Evolutionary conservation across 2,329 filamentous ascomycete genomes (phyloP).

Genomic region (Golovinomyces cichoracearum): DNA sequence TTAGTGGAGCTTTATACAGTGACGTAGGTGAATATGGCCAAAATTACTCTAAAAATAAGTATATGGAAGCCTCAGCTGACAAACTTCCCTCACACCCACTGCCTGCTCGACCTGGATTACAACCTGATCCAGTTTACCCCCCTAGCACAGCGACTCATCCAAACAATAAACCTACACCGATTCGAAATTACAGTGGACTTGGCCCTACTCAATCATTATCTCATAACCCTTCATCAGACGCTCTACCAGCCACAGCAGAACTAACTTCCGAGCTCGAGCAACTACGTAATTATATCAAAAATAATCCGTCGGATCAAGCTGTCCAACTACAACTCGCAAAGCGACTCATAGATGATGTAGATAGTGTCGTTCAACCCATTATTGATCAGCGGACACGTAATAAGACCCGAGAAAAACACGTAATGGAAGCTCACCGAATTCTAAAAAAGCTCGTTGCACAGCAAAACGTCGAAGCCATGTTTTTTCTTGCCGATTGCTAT

Average conservation of each 20-base stretch:
- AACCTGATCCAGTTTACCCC: conserved; percentile 25
- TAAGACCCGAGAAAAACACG: conserved; percentile 58
- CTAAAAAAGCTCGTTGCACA: conserved; percentile 60
- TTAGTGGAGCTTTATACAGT: conserved; percentile 5
- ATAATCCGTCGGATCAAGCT: conserved; percentile 44
- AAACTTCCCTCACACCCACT: conserved; percentile 32
- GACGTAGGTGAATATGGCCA: conserved; percentile 7
- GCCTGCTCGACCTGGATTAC: conserved; percentile 35
- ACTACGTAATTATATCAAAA: conserved; percentile 40
- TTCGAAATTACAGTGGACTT: conserved; percentile 15
- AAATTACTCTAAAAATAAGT: conserved; percentile 6
- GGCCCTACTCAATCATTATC: conserved; percentile 5
- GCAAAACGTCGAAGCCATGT: conserved; percentile 68
- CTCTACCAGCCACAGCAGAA: conserved; percentile 19
- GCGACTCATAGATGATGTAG: conserved; percentile 62
- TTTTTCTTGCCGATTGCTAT: conserved; percentile 72
- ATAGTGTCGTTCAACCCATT: conserved; percentile 38
- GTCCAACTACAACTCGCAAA: conserved; percentile 52
- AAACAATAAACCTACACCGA: conserved; percentile 29
- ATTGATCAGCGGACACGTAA: conserved; percentile 45
- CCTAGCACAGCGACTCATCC: conserved; percentile 20
- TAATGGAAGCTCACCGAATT: conserved; percentile 67
- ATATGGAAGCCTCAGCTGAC: conserved; percentile 11
- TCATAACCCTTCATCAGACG: conserved; percentile 1
- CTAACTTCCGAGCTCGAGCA: conserved; percentile 55